phyloP scores from a whole-genome alignment of 2,329 filamentous ascomycete genomes.

The Fusarium tupiense region DNA sequence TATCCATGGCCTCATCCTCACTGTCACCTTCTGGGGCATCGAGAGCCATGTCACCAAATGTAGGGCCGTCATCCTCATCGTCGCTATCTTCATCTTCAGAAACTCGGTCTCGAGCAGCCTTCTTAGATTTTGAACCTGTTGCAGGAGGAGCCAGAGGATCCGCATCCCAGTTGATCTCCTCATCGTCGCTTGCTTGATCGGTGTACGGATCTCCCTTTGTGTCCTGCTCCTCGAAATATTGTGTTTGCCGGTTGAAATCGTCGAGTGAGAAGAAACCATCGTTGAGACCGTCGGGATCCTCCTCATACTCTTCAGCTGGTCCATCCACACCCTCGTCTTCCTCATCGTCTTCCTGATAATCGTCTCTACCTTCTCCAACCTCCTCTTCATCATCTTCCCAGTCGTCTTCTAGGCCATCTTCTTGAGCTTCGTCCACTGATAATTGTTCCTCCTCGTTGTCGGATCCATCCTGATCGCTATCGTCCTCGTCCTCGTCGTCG shows the following conservation, averaged over 20 bases:
- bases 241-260: constrained; percentile 93
- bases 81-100: constrained; percentile 60
- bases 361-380: constrained; percentile 44
- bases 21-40: constrained; percentile 76
- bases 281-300: constrained; percentile 84
- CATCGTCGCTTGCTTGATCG: constrained; percentile 81
- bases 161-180: constrained; percentile 86
- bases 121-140: constrained; percentile 42
- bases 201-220: constrained; percentile 78
- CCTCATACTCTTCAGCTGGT: constrained; percentile 58
- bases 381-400: constrained; percentile 53
- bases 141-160: constrained; percentile 69
- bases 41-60: constrained; percentile 82
- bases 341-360: constrained; percentile 50
- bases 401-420: constrained; percentile 44
- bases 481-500: constrained; percentile 45
- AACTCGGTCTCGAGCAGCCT: constrained; percentile 44
- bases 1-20: constrained; percentile 68
- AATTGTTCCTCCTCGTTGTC: constrained; percentile 42
- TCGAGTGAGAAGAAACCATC: constrained; percentile 99
- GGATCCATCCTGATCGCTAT: constrained; percentile 45
- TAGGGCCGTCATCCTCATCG: constrained; percentile 81
- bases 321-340: constrained; percentile 54
- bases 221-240: constrained; percentile 89
- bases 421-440: constrained; percentile 33